Evolutionary conservation across 345 rosid species (phyloP).

Genomic region (Lepidium africanum): DNA sequence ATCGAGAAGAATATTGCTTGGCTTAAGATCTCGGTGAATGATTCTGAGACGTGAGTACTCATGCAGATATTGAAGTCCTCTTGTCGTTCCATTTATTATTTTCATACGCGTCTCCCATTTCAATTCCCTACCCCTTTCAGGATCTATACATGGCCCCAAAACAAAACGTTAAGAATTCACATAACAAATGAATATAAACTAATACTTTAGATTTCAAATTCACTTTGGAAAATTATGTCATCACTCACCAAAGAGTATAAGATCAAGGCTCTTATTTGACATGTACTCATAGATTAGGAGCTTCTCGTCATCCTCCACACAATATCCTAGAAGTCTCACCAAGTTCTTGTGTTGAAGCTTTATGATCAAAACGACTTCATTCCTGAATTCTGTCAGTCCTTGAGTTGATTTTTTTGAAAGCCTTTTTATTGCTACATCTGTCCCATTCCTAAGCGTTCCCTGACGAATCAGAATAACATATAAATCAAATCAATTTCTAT

Average conservation of each 20-base stretch:
- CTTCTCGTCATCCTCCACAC: not conserved
- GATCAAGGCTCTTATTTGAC: constrained; percentile 11
- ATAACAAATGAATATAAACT: too few relatives aligned
- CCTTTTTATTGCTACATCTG: not conserved
- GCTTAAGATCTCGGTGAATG: constrained; percentile 10
- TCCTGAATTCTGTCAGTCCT: not conserved
- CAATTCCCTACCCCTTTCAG: not conserved
- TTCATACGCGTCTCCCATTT: constrained; percentile 4
- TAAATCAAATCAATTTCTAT: not conserved
- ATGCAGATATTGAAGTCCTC: constrained; percentile 5
- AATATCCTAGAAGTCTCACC: not conserved
- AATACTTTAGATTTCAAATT: not conserved
- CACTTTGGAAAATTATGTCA: not conserved
- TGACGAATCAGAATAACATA: not conserved
- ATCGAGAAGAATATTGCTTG: not conserved
- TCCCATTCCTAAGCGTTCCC: not conserved
- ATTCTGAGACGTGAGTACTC: constrained; percentile 9
- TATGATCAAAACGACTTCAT: constrained; percentile 5
- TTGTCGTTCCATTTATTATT: not conserved
- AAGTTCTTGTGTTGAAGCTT: constrained; percentile 4
- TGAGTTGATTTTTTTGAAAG: not conserved
- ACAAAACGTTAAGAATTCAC: not conserved
- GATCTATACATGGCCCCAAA: not conserved
- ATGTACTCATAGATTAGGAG: constrained; percentile 13
- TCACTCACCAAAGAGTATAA: not conserved